These are phyloP conservation scores for Colletotrichum falcatum DNA, from an alignment of 2,329 filamentous ascomycete species.

Conservation along the genomic window DNA sequence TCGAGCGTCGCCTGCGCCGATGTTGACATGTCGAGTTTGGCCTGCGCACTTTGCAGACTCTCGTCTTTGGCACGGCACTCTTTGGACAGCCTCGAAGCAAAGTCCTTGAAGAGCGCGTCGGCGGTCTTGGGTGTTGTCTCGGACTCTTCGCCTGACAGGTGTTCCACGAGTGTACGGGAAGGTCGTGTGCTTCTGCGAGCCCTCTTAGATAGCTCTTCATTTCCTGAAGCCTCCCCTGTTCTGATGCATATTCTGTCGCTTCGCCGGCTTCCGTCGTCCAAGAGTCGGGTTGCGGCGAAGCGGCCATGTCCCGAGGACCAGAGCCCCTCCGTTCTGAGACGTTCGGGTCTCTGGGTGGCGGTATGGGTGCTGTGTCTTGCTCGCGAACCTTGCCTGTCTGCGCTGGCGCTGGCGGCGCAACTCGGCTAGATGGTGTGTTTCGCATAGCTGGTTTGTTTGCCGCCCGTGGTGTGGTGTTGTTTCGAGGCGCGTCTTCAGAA, in stretches of 20 bases:
- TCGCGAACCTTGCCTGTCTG: neutral
- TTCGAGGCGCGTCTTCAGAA: neutral
- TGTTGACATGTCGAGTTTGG: neutral
- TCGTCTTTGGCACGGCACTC: neutral
- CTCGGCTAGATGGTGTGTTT: too few species aligned
- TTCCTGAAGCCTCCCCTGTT: neutral
- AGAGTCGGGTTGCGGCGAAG: neutral
- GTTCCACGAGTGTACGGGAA: neutral
- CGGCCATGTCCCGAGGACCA: too few species aligned
- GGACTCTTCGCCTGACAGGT: neutral
- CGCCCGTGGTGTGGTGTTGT: neutral
- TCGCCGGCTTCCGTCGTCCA: too few species aligned
- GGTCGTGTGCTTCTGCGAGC: neutral
- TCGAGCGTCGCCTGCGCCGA: neutral
- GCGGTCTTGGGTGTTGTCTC: neutral
- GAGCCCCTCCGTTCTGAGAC: neutral
- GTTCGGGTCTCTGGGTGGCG: neutral
- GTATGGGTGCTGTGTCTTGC: neutral
- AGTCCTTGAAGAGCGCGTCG: conserved; percentile 4
- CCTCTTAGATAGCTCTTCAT: neutral
- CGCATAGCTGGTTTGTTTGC: neutral
- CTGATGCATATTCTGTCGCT: neutral
- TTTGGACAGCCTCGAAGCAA: neutral
- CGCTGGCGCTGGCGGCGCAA: neutral
- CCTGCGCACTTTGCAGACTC: neutral